Base-by-base conservation (phyloP, 345 rosid species). In the Anacardium occidentale region DNA sequence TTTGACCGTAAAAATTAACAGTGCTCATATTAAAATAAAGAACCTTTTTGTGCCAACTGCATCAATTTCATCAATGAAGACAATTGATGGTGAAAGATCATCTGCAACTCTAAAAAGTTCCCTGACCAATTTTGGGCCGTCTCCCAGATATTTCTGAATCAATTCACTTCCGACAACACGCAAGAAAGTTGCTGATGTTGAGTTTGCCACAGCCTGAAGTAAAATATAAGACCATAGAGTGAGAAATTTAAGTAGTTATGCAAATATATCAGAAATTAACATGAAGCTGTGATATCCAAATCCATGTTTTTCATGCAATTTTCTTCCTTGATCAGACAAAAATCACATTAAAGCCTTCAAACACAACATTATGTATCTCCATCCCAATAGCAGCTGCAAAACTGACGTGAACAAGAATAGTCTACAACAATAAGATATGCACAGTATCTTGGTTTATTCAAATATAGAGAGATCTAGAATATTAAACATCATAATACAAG, bases 21-120 rank as follows among this genome's bases (percentile, higher is more conserved):
- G 29, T 60, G 29, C 47, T 7, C 42, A 53, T 24, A 42, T 62
- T 26, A 59, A 61, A n/a, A 14, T 29, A 58, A 64, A 29, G 25
- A 14, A 73, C 81, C 81, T 77, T 70, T 77, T 77, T 29, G 77
- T 73, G 45, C 81, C 81, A 50, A 78, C 68, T 17, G 75, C 78
- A 74, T 78, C 81, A 58, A 78, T 74, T 74, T 78, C 78, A 70
- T 74, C 81, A 18, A 74, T 78, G 64, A 78, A 72, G 69, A 72
- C 69, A 32, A 72, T 71, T n/a, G 79, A 71, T 21, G 79, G 79
- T 34, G 79, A 70, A 64, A 70, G 79, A 40, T 76, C 79, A 70
- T 70, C 75, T 34, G 75, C 75, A 50, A 72, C 69, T 62, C 60
- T 34, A 32, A 72, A 72, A 14, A 72, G 67, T 63, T 72, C 75